Base-by-base conservation (phyloP, 2,329 filamentous ascomycete species). In the Incumbomyces lentus region DNA sequence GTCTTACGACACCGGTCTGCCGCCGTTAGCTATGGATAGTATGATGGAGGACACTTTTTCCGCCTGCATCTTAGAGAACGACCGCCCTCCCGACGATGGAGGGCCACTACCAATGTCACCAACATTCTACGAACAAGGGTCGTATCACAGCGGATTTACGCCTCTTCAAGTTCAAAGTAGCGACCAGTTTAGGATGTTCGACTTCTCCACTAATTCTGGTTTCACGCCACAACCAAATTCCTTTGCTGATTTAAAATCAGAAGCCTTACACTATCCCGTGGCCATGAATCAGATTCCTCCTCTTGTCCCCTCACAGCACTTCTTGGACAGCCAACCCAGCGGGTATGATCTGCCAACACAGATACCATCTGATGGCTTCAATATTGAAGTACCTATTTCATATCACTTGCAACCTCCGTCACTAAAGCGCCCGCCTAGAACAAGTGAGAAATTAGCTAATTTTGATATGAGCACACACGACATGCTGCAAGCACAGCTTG, bases 1-100 rank as follows among this genome's bases (percentile, higher is more conserved):
- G 4, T 32, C 29, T 3, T 6, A 44, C 4, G 53, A 50, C 22
- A 50, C 52, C 44, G 49, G 47, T n/a, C 37, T 58, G 14, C 52
- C 54, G 11, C 45, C 54, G 4, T 40, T 58, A 32, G 49, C 49
- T 5, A 41, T 59, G 31, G 56, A 59, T 42, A 39, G 49, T 10
- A 52, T 54, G 30, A 48, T 52, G 29, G 46, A 50, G 11, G 47
- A 31, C 29, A 50, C 50, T 6, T 51, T 51, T n/a, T 41, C 34
- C n/a, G n/a, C 47, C 12, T 40, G 31, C 14, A 46, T 48, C 7
- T 43, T 52, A 30, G 48, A 49, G 14, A 33, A 17, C 32, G 44
- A 50, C 46, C 34, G 45, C 4, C 45, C 42, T 4, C 45, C 50
- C 14, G 40, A 46, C 16, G 14, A 31, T 16, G 17, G 48, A 30